Evolutionary conservation across 2,329 filamentous ascomycete species (phyloP).

Genomic region (Corinectria fuckeliana): DNA sequence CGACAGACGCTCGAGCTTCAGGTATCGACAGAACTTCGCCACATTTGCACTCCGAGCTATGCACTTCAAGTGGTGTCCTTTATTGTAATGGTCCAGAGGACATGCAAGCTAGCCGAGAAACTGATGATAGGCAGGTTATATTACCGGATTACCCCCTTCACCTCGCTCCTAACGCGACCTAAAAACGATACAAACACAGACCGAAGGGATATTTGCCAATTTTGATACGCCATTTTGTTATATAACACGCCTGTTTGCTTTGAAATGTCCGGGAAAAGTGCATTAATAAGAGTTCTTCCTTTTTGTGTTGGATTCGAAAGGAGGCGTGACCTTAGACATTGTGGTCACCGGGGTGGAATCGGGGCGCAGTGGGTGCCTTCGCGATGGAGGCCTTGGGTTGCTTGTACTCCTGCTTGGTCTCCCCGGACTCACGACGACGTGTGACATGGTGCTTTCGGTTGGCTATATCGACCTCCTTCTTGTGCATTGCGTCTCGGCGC

Average conservation of each 20-base stretch:
- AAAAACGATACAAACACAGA: conserved; percentile 25
- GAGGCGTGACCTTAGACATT: conserved; percentile 28
- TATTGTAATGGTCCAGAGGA: neutral
- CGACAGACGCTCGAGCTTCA: neutral
- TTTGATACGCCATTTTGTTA: conserved; percentile 35
- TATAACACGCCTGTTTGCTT: conserved; percentile 15
- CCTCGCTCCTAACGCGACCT: conserved; percentile 18
- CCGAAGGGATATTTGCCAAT: conserved; percentile 25
- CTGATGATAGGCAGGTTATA: conserved; percentile 20
- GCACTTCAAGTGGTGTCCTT: neutral
- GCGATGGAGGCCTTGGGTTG: conserved; percentile 1
- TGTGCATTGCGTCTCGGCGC: conserved; percentile 32
- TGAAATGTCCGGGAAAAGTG: conserved; percentile 24
- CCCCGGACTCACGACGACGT: conserved; percentile 3
- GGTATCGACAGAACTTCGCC: neutral
- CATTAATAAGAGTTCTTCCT: conserved; percentile 21
- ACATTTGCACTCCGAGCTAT: neutral
- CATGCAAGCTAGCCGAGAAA: conserved; percentile 23
- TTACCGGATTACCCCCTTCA: conserved; percentile 4
- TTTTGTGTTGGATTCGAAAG: neutral
- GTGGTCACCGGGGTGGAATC: conserved; percentile 27
- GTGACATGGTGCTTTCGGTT: conserved; percentile 10
- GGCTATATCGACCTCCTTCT: conserved; percentile 22
- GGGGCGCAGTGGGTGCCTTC: conserved; percentile 15
- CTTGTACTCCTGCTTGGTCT: neutral